Conservation (phyloP, 768 basidiomycete genomes). For the Antrodiella citrinella region DNA sequence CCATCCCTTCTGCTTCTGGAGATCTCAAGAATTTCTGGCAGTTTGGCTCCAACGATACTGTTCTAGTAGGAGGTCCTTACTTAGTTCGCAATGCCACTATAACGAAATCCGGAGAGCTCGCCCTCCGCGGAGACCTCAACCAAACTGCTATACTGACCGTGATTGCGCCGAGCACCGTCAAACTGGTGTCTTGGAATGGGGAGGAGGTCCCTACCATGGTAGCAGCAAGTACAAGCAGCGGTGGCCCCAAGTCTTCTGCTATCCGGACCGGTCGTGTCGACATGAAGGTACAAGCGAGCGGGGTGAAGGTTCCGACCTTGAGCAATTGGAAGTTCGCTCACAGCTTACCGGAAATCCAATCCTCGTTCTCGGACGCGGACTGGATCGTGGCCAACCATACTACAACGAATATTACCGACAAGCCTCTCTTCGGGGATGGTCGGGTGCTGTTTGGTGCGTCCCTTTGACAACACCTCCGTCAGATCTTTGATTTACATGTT, state of each 20-base stretch:
- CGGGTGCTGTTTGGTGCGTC: conserved; percentile 55
- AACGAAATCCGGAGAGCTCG: conserved; percentile 28
- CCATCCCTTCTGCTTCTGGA: conserved; percentile 34
- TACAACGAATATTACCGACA: conserved; percentile 64
- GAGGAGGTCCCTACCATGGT: conserved; percentile 25
- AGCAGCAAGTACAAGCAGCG: conserved; percentile 24
- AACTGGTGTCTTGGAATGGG: conserved; percentile 69
- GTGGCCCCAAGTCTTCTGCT: conserved; percentile 22
- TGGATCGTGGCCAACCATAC: conserved; percentile 68
- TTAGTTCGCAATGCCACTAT: conserved; percentile 36
- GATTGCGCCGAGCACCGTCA: conserved; percentile 48
- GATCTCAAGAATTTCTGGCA: conserved; percentile 59
- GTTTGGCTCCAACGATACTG: conserved; percentile 61
- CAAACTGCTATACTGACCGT: conserved; percentile 49
- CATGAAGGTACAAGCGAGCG: conserved; percentile 22
- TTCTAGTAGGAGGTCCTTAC: conserved; percentile 44
- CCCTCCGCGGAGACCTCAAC: conserved; percentile 63
- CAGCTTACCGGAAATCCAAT: conserved; percentile 62
- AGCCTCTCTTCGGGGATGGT: conserved; percentile 67
- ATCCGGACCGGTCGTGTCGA: conserved; percentile 42
- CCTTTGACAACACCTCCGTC: background rate
- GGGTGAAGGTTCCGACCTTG: conserved; percentile 39
- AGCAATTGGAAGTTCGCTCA: conserved; percentile 68
- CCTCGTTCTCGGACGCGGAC: conserved; percentile 46
- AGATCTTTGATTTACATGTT: background rate